Evolutionary conservation across 2,329 filamentous ascomycete species (phyloP), one percentile per base, ranked within the genome.

Genomic region (Thielaviopsis ethacetica): DNA sequence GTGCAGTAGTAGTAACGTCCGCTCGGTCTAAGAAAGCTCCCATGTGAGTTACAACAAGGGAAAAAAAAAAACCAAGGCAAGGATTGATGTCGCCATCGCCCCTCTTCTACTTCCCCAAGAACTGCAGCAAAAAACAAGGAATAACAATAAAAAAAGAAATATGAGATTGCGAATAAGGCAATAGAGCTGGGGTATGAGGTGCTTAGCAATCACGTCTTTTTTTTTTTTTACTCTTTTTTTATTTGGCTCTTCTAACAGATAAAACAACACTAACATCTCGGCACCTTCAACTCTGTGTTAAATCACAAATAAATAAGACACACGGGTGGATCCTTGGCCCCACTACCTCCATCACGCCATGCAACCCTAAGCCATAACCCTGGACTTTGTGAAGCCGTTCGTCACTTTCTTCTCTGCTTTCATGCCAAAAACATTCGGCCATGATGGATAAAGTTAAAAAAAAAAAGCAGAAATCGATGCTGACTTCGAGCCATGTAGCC

Each of bases 81-180:
- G 63, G 59, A 61, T 62, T 60, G 64, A 66, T 66, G 64, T 64
- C 65, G 64, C 65, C 65, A 66, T 66, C 64, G 63, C 60, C 62
- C 60, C 63, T 59, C 62, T 61, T 62, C 62, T 52, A 59, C 61
- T 57, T 41, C 41, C 13, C 41, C 22, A 19, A 7, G 10, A 56
- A 27, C 34, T 15, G 26, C 34, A 38, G 21, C 30, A 54, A 26
- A 13, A 26, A 7, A 53, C 24, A 17, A 19, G 13, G 4, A 24
- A 47, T 26, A 47, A 19, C 26, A 54, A 41, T 13, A 24, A 30
- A 24, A 21, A 24, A 17, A 26, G 51, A 15, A 27, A 15, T 49
- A 19, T 41, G 24, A 56, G 47, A 56, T 56, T 26, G 15, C 54
- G 3, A 44, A 44, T 44, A 44, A 44, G 38, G 38, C 17, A 44